phyloP scores from a whole-genome alignment of 2,329 filamentous ascomycete genomes.

The Colletotrichum salicis region DNA sequence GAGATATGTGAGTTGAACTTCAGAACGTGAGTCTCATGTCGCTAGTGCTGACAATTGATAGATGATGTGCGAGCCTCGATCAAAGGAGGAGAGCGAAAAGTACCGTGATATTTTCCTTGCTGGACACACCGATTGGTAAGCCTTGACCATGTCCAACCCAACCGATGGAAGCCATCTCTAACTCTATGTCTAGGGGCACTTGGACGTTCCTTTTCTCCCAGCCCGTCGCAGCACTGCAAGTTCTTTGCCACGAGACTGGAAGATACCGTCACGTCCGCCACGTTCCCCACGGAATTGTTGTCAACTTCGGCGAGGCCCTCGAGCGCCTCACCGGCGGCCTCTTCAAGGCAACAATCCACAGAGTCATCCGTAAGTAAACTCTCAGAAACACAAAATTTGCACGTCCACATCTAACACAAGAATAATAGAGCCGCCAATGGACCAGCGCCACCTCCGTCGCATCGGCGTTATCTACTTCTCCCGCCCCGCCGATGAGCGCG shows the following conservation, averaged over 20 bases:
- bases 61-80: conserved; percentile 51
- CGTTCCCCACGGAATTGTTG: conserved; percentile 48
- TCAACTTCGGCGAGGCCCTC: conserved; percentile 49
- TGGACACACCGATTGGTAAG: conserved; percentile 52
- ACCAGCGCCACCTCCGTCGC: conserved; percentile 48
- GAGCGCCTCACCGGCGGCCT: conserved; percentile 45
- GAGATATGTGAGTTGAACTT: conserved; percentile 42
- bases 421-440: conserved; percentile 41
- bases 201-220: conserved; percentile 53
- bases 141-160: rapidly evolving
- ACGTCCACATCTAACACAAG: neutral
- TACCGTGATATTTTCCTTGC: conserved; percentile 51
- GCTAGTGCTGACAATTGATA: conserved; percentile 1
- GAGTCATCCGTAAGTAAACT: conserved; percentile 35
- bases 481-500: conserved; percentile 48
- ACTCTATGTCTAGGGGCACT: conserved; percentile 40
- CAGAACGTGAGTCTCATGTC: neutral
- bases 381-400: neutral
- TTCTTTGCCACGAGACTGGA: conserved; percentile 46
- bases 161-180: neutral
- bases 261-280: conserved; percentile 51
- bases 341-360: conserved; percentile 46
- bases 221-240: conserved; percentile 50
- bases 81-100: conserved; percentile 47
- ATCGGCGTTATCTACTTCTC: conserved; percentile 54